These are phyloP conservation scores for Lolium perenne DNA, from an alignment of 176 grass and related monocot species.

Conservation along the genomic window DNA sequence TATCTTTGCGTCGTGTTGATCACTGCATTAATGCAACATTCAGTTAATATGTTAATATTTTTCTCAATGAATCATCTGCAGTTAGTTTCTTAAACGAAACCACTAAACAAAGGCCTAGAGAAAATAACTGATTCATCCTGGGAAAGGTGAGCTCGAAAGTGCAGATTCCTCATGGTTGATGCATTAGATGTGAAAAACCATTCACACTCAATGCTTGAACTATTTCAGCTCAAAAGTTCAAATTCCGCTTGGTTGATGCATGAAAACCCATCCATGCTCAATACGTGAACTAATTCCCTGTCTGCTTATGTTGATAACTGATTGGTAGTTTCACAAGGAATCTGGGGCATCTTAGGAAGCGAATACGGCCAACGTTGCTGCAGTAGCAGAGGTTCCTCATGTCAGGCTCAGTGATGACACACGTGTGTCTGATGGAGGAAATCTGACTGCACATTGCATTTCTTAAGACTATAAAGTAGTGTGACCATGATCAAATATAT, in stretches of 20 bases:
- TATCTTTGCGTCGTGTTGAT: neutral
- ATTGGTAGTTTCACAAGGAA: neutral
- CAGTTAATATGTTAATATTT: neutral
- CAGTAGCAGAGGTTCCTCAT: neutral
- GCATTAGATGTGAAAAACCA: no score
- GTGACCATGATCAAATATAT: no score
- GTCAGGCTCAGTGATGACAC: neutral
- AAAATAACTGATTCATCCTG: neutral
- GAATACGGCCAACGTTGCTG: neutral
- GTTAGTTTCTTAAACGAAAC: no score
- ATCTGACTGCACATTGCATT: no score
- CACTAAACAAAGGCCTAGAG: neutral
- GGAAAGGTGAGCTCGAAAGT: neutral
- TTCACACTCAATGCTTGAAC: no score
- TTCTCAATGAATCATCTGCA: neutral
- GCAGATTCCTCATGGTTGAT: no score
- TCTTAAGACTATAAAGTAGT: no score
- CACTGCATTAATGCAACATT: neutral
- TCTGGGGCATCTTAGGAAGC: neutral
- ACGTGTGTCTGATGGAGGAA: slow-evolving; percentile 7
- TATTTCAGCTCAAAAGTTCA: no score
- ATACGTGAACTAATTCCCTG: no score
- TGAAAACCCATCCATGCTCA: no score
- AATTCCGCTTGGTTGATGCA: no score
- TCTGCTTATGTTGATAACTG: no score